Conservation (phyloP, 2,329 filamentous ascomycete species). For the Cyphellophora attinorum region DNA sequence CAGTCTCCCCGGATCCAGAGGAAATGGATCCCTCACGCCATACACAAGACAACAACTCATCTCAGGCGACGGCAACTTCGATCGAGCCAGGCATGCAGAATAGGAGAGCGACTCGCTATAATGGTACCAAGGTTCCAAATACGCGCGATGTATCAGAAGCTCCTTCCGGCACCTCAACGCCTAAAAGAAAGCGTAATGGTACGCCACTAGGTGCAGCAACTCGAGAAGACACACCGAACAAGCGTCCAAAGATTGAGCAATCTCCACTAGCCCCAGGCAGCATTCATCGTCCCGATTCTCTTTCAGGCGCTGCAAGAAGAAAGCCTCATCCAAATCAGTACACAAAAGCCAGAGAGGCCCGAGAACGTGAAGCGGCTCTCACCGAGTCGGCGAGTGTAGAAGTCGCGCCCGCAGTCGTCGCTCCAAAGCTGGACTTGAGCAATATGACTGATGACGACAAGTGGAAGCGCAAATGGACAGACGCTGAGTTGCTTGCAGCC, state of each 20-base stretch:
- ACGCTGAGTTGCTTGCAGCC: constrained; percentile 13
- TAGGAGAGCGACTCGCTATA: constrained; percentile 15
- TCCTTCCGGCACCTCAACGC: constrained; percentile 11
- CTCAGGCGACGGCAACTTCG: constrained; percentile 6
- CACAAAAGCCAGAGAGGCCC: constrained; percentile 10
- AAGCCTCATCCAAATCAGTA: constrained; percentile 9
- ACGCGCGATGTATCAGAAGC: constrained; percentile 16
- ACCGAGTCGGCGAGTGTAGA: constrained; percentile 6
- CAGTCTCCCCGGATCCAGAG: constrained; percentile 10
- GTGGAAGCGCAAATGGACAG: constrained; percentile 15
- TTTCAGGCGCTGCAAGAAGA: too few species aligned
- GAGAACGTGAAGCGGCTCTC: constrained; percentile 6
- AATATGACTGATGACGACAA: constrained; percentile 10
- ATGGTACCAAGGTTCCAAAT: constrained; percentile 16
- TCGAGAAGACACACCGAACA: constrained; percentile 13
- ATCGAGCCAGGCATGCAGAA: constrained; percentile 8
- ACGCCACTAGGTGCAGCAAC: constrained; percentile 9
- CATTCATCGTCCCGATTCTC: too few species aligned
- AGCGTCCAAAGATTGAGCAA: constrained; percentile 14
- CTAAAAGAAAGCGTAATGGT: constrained; percentile 9
- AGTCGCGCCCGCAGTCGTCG: neutral
- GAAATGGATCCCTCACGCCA: too few species aligned
- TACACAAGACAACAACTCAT: too few species aligned
- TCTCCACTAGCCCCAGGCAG: constrained; percentile 16
- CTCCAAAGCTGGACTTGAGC: constrained; percentile 2